Evolutionary conservation across 768 basidiomycete genomes (phyloP).

Genomic region (Lactarius psammicola): DNA sequence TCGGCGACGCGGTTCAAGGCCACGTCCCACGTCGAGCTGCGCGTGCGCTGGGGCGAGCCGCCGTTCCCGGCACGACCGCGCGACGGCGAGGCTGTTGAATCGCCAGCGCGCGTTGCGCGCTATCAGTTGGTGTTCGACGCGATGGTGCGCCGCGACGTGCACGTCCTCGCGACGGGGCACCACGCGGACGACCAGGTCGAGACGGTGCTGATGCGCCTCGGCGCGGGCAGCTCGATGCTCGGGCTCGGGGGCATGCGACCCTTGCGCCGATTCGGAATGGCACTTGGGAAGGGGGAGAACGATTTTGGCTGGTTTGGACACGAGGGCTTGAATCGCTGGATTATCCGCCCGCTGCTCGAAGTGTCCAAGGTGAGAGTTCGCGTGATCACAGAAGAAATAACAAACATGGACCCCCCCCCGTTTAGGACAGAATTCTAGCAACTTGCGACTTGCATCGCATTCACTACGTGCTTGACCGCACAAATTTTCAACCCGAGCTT

Average conservation of each 20-base stretch:
- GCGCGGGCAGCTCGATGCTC: slow-evolving; percentile 51
- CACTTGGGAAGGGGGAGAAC: slow-evolving; percentile 36
- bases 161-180: slow-evolving; percentile 64
- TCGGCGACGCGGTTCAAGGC: slow-evolving; percentile 46
- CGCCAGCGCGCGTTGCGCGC: slow-evolving; percentile 56
- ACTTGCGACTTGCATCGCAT: slow-evolving; percentile 67
- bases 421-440: slow-evolving; percentile 75
- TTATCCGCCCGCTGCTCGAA: slow-evolving; percentile 66
- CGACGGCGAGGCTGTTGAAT: slow-evolving; percentile 48
- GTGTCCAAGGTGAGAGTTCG: slow-evolving; percentile 58
- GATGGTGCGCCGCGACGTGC: slow-evolving; percentile 42
- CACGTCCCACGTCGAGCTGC: slow-evolving; percentile 42
- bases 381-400: not conserved
- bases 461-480: slow-evolving; percentile 61
- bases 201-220: slow-evolving; percentile 69
- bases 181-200: slow-evolving; percentile 86
- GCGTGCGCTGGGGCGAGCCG: slow-evolving; percentile 56
- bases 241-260: slow-evolving; percentile 69
- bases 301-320: slow-evolving; percentile 45
- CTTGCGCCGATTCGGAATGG: slow-evolving; percentile 80
- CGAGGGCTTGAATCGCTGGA: slow-evolving; percentile 64
- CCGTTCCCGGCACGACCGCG: slow-evolving; percentile 52
- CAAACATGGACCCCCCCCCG: not conserved
- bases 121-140: slow-evolving; percentile 50
- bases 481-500: slow-evolving; percentile 71